phyloP scores from a whole-genome alignment of 768 basidiomycete species.

The Mycena albidolilacea region DNA sequence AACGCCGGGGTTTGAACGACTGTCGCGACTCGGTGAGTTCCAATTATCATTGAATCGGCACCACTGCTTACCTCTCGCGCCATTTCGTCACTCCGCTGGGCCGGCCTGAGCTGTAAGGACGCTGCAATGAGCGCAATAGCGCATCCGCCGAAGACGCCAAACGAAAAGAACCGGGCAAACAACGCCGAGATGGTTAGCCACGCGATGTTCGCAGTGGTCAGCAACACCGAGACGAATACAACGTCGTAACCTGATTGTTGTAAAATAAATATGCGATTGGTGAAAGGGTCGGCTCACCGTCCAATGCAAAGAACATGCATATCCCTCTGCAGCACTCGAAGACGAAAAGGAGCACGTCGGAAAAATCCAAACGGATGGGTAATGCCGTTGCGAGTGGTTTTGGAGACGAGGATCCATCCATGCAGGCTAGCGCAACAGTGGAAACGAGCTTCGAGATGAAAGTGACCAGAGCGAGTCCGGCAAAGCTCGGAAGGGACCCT shows the following conservation, averaged over 20 bases:
- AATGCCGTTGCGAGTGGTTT: background rate
- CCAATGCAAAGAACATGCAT: background rate
- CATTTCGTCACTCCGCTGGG: background rate
- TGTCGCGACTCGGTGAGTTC: background rate
- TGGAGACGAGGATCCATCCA: background rate
- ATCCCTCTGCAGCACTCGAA: slow-evolving; percentile 1
- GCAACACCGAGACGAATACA: background rate
- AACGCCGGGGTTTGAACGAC: background rate
- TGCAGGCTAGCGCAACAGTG: background rate
- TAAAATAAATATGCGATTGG: background rate
- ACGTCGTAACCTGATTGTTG: slow-evolving; percentile 6
- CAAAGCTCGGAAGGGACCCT: background rate
- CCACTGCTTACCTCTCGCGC: background rate
- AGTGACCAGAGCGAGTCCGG: background rate
- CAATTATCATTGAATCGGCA: background rate
- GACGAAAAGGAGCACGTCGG: background rate
- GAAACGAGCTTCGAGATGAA: background rate
- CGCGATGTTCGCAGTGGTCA: background rate
- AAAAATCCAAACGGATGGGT: background rate
- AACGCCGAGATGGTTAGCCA: background rate
- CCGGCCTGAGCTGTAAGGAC: background rate
- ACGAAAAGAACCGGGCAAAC: background rate
- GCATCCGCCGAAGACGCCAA: slow-evolving; percentile 8
- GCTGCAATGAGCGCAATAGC: background rate
- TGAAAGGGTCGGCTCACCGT: background rate